Percentiles rank a stretch among this genome's conserved stretches.
Evolutionary conservation across 1,284 basidiomycete species (phyloP).

Genomic region (Ustilago xerochloae): DNA sequence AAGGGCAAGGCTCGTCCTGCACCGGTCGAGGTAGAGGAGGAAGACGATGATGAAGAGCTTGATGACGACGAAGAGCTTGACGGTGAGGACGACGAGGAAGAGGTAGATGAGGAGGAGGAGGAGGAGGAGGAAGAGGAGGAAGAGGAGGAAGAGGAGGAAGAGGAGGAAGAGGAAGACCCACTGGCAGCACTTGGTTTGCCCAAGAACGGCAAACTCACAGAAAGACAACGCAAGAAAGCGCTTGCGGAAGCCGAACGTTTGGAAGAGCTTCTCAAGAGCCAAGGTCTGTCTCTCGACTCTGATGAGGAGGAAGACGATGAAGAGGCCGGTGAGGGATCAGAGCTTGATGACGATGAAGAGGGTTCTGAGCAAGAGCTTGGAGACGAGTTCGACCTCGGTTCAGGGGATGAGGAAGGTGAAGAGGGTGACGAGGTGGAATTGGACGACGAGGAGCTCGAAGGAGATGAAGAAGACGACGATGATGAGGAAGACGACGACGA

Average conservation of each 20-base stretch:
- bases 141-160: constrained; percentile 42
- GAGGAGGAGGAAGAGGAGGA: constrained; percentile 52
- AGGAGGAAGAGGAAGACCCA: constrained; percentile 46
- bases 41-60: constrained; percentile 69
- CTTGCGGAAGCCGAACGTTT: constrained; percentile 66
- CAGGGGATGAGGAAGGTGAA: constrained; percentile 39
- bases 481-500: constrained; percentile 31
- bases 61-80: constrained; percentile 70
- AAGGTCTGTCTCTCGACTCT: constrained; percentile 58
- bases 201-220: constrained; percentile 58
- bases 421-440: constrained; percentile 44
- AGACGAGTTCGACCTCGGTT: constrained; percentile 45
- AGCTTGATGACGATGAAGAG: constrained; percentile 37
- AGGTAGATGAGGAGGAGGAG: constrained; percentile 66
- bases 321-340: constrained; percentile 22
- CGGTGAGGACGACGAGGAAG: constrained; percentile 37
- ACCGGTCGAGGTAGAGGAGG: constrained; percentile 58
- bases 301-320: constrained; percentile 45
- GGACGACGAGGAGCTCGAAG: constrained; percentile 17
- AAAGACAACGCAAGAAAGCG: constrained; percentile 64
- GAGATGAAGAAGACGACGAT: constrained; percentile 22
- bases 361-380: constrained; percentile 57
- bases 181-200: constrained; percentile 54
- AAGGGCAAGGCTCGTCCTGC: constrained; percentile 22
- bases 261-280: constrained; percentile 65